Evolutionary conservation across 352 stramenopile species (phyloP), one percentile per base, ranked within the genome.

Genomic region (Phytophthora capsici): DNA sequence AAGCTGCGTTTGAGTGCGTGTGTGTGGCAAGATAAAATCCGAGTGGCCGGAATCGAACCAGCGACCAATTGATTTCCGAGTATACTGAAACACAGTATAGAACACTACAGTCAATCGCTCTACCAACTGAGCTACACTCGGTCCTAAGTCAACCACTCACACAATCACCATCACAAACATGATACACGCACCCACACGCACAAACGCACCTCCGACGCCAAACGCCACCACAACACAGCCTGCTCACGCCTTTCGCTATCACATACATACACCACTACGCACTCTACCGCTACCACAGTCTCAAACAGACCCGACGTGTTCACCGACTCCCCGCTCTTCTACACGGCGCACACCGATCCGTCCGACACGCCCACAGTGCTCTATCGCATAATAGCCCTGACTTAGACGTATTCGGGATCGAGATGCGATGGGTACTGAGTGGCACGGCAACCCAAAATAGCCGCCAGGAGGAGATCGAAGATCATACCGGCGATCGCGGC

Each of bases 91-190:
- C 32, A 38, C 32, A 38, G 32, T 38, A 38, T 38, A 38, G 32
- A 38, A 53, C 41, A 48, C 41, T 48, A 26, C 41, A 48, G 41
- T 26, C 17, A 30, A 30, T 32, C 41, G 20, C 17, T 48, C 41
- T 48, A 30, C 41, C 38, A 38, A 38, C 32, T 38, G 32, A 38
- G 32, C 32, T 38, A 38, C 32, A 38, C 32, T 38, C 32, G 32
- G 32, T 38, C 32, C 32, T 38, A 38, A 38, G 9, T 38, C 32
- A 38, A 38, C 4, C 9, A 38, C 32, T 28, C 32, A 38, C 32
- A 6, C 32, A 38, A 38, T 16, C 9, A 0, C 13, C 32, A 14
- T 38, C 32, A 38, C 25, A 38, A 38, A 6, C 32, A 16, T 9
- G 12, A 16, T 4, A 12, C 32, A 10, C 32, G 7, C 4, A 4